A percentile compares a stretch with the other conserved stretches of the same genome.
phyloP scores from a whole-genome alignment of 805 yeast genomes.

The Debaryomyces maramus region DNA sequence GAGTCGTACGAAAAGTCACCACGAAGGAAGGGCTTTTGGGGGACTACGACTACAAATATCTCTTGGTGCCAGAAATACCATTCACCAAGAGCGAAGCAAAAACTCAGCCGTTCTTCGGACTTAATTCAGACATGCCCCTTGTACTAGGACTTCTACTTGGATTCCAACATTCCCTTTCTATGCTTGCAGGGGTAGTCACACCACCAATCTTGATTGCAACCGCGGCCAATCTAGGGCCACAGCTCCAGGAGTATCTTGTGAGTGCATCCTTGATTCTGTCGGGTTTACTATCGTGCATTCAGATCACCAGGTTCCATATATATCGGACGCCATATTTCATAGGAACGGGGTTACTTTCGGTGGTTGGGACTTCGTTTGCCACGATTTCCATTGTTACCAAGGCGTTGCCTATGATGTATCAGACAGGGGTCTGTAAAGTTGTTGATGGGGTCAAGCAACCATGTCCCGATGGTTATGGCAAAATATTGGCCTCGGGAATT shows the following conservation, averaged over 20 bases:
- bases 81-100: constrained; percentile 49
- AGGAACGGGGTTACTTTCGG: constrained; percentile 88
- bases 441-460: constrained; percentile 67
- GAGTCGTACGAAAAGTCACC: constrained; percentile 49
- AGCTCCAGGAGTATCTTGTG: constrained; percentile 37
- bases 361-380: constrained; percentile 89
- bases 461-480: constrained; percentile 91
- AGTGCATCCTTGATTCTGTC: constrained; percentile 39
- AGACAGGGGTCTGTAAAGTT: constrained; percentile 47
- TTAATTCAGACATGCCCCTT: constrained; percentile 80
- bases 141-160: constrained; percentile 76
- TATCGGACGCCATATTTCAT: constrained; percentile 70
- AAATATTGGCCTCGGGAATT: constrained; percentile 77
- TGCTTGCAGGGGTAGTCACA: constrained; percentile 88
- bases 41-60: constrained; percentile 76
- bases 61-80: constrained; percentile 81
- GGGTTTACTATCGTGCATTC: constrained; percentile 59
- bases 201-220: constrained; percentile 77
- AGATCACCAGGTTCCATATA: constrained; percentile 72
- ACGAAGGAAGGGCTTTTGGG: constrained; percentile 84
- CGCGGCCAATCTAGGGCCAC: constrained; percentile 56
- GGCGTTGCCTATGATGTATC: constrained; percentile 80
- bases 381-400: constrained; percentile 78
- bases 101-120: constrained; percentile 79
- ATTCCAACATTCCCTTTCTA: constrained; percentile 82